Evolutionary conservation across 1,139 yeast species (phyloP).

Genomic region (Sugiyamaella castrensis): DNA sequence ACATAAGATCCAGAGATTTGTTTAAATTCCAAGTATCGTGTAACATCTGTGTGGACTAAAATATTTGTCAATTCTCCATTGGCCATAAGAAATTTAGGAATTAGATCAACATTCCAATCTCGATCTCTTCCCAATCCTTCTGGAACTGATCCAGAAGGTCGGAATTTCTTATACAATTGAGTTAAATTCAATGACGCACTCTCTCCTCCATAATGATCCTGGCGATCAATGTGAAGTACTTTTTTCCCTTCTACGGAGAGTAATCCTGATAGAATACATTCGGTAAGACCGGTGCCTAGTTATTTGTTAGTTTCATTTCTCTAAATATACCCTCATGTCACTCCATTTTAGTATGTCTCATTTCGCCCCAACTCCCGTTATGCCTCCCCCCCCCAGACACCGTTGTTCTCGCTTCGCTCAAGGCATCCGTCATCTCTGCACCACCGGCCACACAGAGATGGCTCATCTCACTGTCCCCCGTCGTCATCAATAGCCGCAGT

Average conservation of each 20-base stretch:
- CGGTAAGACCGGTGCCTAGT: constrained; percentile 74
- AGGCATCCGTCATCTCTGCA: no score
- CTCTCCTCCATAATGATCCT: constrained; percentile 92
- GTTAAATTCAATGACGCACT: constrained; percentile 63
- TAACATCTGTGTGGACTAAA: constrained; percentile 90
- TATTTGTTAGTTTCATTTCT: constrained; percentile 1
- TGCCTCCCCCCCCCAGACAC: constrained; percentile 2
- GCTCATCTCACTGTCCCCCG: no score
- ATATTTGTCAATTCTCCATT: constrained; percentile 96
- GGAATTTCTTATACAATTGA: constrained; percentile 45
- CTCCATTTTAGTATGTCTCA: no score
- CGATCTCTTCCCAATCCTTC: constrained; percentile 83
- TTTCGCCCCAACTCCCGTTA: neutral
- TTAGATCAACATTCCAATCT: constrained; percentile 97
- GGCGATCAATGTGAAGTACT: constrained; percentile 93
- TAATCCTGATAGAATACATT: constrained; percentile 90
- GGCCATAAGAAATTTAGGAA: constrained; percentile 97
- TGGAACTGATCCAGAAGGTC: constrained; percentile 54
- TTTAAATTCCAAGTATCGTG: constrained; percentile 92
- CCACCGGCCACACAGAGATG: neutral
- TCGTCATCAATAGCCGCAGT: no score
- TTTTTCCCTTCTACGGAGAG: constrained; percentile 96
- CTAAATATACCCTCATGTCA: no score
- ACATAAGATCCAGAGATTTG: constrained; percentile 95
- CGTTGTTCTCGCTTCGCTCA: constrained; percentile 1